Base-by-base conservation (phyloP, 2,329 filamentous ascomycete species). In the Pseudogymnoascus sp. region DNA sequence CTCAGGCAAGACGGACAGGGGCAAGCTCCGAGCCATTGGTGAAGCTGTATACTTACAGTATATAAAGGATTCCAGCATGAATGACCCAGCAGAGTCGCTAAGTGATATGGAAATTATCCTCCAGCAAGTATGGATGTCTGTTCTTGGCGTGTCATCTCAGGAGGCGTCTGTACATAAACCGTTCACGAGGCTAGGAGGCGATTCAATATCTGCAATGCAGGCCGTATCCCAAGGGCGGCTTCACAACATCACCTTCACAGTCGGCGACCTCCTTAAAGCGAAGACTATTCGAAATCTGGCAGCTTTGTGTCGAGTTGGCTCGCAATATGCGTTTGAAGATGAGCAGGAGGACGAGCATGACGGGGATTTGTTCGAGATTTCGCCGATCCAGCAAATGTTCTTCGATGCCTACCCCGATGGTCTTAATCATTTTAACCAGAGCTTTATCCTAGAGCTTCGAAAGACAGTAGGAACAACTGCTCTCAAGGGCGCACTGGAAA, bases 301-400 rank as follows among this genome's bases (percentile, higher is more conserved):
- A 21, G 33, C 58, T 29, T 38, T 37, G 2, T 37, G 33, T 26
- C 33, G 23, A 16, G 58, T 41, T 41, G 12, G 16, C 23, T 60
- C 37, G 37, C 33, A 23, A 8, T 26, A 37, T 60, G 29, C 2
- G 6, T 26, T 4, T 35, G 37, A 37, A 37, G 19, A 31, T 37
- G 39, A 61, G 23, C 38, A 58, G n/a, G 19, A 31, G 6, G 35
- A 37, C 10, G 66, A 67, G 31, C 10, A 58, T 26, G 11, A 61
- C 2, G 59, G 65, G 2, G 23, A 35, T 29, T 11, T 52, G 2
- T 68, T 68, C 26, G 61, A 65, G 26, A 55, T 71, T 12, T 67
- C 70, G 10, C 70, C 70, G 6, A 69, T 72, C 35, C 70, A 72
- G 61, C 59, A 62, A 16, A 26, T 72, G 33, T 72, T 64, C 52